Percentiles rank a stretch among this genome's conserved stretches.
phyloP scores from a whole-genome alignment of 1,284 basidiomycete species.

The Fomes fomentarius region DNA sequence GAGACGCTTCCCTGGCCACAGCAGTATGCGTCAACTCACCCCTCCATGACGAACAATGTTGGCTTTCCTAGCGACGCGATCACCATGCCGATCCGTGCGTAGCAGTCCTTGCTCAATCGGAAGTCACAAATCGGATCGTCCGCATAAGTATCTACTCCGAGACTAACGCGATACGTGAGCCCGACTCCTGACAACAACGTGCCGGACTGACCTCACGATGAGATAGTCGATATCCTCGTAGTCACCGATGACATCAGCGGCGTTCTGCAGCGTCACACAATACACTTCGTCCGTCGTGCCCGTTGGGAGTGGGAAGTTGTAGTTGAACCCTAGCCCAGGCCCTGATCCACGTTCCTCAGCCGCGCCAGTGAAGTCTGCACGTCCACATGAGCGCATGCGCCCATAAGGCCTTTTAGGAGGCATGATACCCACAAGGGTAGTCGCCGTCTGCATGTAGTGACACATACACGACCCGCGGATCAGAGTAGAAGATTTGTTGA shows the following conservation, averaged over 20 bases:
- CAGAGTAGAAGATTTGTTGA: constrained; percentile 39
- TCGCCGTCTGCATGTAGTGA: constrained; percentile 39
- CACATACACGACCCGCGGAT: constrained; percentile 38
- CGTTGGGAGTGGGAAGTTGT: constrained; percentile 38
- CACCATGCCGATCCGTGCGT: constrained; percentile 34
- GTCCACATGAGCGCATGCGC: background rate
- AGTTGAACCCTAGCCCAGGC: constrained; percentile 31
- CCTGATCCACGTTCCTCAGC: constrained; percentile 34
- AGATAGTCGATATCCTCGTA: constrained; percentile 32
- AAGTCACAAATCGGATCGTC: constrained; percentile 42
- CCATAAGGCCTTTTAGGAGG: background rate
- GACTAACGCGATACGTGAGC: constrained; percentile 19
- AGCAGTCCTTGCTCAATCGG: constrained; percentile 34
- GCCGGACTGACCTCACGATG: constrained; percentile 35
- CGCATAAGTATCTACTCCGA: constrained; percentile 41
- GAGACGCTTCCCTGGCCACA: too few relatives aligned
- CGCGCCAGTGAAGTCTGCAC: constrained; percentile 39
- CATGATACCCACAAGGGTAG: constrained; percentile 37
- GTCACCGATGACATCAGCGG: constrained; percentile 24
- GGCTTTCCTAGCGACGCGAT: constrained; percentile 30
- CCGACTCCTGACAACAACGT: background rate
- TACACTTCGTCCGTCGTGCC: constrained; percentile 33
- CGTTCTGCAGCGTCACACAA: constrained; percentile 28
- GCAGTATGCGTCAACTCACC: constrained; percentile 28
- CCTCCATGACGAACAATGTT: constrained; percentile 41